phyloP scores from a whole-genome alignment of 1,284 basidiomycete genomes.

The Kalmanozyma brasiliensis region DNA sequence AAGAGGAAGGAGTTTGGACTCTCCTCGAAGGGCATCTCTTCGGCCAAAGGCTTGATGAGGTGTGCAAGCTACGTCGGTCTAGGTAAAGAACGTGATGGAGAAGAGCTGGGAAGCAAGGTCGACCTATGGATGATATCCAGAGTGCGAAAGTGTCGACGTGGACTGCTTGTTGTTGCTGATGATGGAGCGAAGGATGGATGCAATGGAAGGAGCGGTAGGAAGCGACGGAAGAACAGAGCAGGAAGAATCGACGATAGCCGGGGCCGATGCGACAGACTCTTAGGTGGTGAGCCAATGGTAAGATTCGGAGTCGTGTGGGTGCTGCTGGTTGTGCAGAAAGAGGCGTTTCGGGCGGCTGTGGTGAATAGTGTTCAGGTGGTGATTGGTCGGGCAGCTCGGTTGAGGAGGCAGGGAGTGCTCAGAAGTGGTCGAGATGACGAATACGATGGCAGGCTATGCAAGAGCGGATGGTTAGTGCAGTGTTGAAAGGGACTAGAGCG shows the following conservation, averaged over 20 bases:
- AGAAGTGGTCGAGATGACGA: constrained; percentile 34
- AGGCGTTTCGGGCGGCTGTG: not conserved
- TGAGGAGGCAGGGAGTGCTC: constrained; percentile 4
- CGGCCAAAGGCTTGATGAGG: constrained; percentile 13
- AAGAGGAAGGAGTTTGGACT: constrained; percentile 61
- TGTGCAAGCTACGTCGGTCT: not conserved
- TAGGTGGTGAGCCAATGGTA: not conserved
- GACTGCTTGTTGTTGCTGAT: not conserved
- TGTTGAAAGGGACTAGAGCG: constrained; percentile 28
- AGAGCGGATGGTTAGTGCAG: constrained; percentile 7
- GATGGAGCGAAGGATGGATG: constrained; percentile 4
- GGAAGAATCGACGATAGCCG: constrained; percentile 20
- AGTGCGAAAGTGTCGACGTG: too few relatives aligned
- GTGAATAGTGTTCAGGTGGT: too few relatives aligned
- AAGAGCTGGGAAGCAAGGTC: too few relatives aligned
- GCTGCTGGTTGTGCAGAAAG: not conserved
- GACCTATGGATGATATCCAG: not conserved
- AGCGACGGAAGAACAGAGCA: not conserved
- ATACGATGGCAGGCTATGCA: constrained; percentile 10
- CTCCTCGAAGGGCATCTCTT: constrained; percentile 52
- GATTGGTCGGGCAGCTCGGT: constrained; percentile 1
- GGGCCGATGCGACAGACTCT: constrained; percentile 21
- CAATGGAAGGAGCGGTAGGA: not conserved
- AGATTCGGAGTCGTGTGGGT: constrained; percentile 11
- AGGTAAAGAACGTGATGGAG: too few relatives aligned